Conservation (phyloP, 192 early-diverging fungal species). For the Backusella sp. region DNA sequence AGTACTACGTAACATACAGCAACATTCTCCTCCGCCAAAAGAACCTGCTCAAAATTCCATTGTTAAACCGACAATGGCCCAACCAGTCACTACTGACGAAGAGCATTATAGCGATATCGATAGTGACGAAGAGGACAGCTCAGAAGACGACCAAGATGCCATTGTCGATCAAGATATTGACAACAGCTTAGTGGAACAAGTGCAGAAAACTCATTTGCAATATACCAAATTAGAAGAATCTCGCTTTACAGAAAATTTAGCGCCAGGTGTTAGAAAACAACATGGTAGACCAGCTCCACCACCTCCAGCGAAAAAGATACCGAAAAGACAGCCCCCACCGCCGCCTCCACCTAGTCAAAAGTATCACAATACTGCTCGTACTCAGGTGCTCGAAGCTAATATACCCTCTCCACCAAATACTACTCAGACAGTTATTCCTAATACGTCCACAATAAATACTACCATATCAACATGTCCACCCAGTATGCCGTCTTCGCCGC, state of each 20-base stretch:
- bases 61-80: background rate
- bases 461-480: background rate
- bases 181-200: conserved; percentile 14
- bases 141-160: background rate
- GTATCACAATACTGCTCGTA: conserved; percentile 16
- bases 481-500: background rate
- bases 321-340: conserved; percentile 19
- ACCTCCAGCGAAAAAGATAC: background rate
- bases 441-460: background rate
- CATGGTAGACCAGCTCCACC: background rate
- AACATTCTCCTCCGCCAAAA: background rate
- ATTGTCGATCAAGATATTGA: conserved; percentile 8
- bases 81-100: background rate
- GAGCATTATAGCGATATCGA: background rate
- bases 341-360: conserved; percentile 31
- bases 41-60: background rate
- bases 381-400: background rate
- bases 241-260: conserved; percentile 1
- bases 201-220: conserved; percentile 15
- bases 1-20: background rate
- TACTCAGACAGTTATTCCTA: background rate
- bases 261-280: conserved; percentile 1
- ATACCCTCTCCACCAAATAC: background rate
- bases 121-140: conserved; percentile 6
- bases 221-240: conserved; percentile 15